A percentile compares a stretch with the other conserved stretches of the same genome.
These are phyloP conservation scores for Candida stauntonica DNA, from an alignment of 805 yeast genomes.

Conservation along the genomic window DNA sequence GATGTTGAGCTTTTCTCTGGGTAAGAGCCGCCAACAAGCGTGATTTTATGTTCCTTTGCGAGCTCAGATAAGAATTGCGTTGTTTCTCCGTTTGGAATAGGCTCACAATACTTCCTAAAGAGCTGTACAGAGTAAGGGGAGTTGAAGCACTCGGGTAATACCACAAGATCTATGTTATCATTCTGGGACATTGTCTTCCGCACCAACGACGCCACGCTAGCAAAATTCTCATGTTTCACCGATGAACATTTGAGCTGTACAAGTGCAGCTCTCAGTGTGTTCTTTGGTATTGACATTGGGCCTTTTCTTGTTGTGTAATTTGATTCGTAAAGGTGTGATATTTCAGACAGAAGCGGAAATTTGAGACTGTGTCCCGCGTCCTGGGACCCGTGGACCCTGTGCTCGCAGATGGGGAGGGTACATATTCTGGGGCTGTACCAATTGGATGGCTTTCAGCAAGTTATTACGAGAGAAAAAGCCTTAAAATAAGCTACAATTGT, in stretches of 20 bases:
- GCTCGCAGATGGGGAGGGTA: too few species aligned
- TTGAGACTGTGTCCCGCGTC: too few species aligned
- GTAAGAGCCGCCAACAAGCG: conserved; percentile 85
- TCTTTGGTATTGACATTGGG: not conserved
- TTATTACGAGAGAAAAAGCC: too few species aligned
- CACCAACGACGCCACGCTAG: conserved; percentile 55
- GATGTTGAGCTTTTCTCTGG: conserved; percentile 73
- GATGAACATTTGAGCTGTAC: conserved; percentile 70
- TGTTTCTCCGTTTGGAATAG: conserved; percentile 67
- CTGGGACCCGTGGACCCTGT: too few species aligned
- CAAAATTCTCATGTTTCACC: conserved; percentile 71
- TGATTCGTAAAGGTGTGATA: too few species aligned
- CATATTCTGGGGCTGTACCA: too few species aligned
- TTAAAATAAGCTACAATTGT: too few species aligned
- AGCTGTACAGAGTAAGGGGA: conserved; percentile 88
- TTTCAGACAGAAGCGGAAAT: too few species aligned
- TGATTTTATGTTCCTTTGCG: conserved; percentile 62
- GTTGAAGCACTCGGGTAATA: conserved; percentile 84
- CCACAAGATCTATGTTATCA: conserved; percentile 63
- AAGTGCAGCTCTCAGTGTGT: conserved; percentile 48
- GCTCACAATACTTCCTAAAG: conserved; percentile 81
- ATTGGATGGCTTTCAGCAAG: too few species aligned
- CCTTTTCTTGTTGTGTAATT: too few species aligned
- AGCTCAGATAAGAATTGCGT: conserved; percentile 55
- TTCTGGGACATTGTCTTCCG: conserved; percentile 49